A percentile compares a stretch with the other conserved stretches of the same genome.
Evolutionary conservation across 257 asterid genomes (phyloP).

Genomic region (Gardenia jasminoides): DNA sequence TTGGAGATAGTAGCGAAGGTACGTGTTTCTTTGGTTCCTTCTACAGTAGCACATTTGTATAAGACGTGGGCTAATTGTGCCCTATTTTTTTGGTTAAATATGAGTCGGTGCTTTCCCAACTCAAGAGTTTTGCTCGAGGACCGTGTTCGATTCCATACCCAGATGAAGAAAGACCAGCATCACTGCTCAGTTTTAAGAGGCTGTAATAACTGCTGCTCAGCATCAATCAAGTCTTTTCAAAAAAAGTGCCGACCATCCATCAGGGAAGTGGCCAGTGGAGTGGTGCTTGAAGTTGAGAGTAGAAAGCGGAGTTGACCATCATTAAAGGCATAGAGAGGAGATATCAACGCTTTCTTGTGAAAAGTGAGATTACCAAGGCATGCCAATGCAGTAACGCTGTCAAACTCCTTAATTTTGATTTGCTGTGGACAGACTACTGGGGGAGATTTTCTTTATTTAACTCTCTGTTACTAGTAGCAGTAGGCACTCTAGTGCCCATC

Average conservation of each 20-base stretch:
- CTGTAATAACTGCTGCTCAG: background rate
- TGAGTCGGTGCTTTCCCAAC: too few species aligned
- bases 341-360: background rate
- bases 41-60: background rate
- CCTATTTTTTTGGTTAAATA: too few species aligned
- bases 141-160: background rate
- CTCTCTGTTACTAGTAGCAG: background rate
- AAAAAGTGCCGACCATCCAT: background rate
- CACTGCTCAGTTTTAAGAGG: too few species aligned
- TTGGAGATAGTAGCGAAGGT: too few species aligned
- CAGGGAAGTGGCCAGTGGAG: background rate
- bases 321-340: background rate
- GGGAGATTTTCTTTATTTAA: too few species aligned
- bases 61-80: background rate
- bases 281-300: background rate
- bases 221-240: background rate
- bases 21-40: background rate
- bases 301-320: background rate
- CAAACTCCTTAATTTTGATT: constrained; percentile 4
- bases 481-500: background rate
- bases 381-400: background rate
- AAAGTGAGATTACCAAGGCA: constrained; percentile 1
- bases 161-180: too few species aligned
- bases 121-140: too few species aligned
- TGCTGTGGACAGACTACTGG: background rate